Conservation (phyloP, 2,329 filamentous ascomycete genomes). For the Beauveria brongniartii region DNA sequence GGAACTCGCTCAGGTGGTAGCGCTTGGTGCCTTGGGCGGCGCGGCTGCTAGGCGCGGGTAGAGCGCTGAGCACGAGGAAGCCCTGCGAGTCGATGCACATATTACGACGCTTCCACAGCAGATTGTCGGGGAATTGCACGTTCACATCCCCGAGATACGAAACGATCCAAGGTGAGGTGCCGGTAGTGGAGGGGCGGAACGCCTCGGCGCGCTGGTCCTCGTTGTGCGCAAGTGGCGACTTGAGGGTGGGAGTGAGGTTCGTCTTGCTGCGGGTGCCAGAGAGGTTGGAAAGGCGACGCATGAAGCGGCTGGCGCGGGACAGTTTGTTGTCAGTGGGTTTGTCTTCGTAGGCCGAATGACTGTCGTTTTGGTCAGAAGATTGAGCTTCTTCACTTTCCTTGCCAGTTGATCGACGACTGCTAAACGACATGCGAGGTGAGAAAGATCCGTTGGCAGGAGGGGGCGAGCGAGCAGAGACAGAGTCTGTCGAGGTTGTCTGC, state of each 20-base stretch:
- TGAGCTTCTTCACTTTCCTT: conserved; percentile 29
- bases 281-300: conserved; percentile 49
- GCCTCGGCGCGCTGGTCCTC: conserved; percentile 15
- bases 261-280: conserved; percentile 38
- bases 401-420: conserved; percentile 24
- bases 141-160: conserved; percentile 84
- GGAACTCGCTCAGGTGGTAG: conserved; percentile 82
- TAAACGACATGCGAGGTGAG: conserved; percentile 52
- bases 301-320: conserved; percentile 48
- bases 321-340: conserved; percentile 40
- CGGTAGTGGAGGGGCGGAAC: conserved; percentile 21
- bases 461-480: conserved; percentile 36
- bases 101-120: conserved; percentile 91
- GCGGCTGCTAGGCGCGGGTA: conserved; percentile 46
- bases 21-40: conserved; percentile 52
- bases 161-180: conserved; percentile 36
- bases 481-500: conserved; percentile 40
- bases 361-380: conserved; percentile 37
- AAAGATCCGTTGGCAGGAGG: conserved; percentile 29
- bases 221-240: conserved; percentile 26
- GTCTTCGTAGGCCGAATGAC: conserved; percentile 39
- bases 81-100: conserved; percentile 79
- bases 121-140: conserved; percentile 90
- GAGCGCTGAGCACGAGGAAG: conserved; percentile 66
- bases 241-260: background rate